A percentile compares a stretch with the other conserved stretches of the same genome.
Evolutionary conservation across 441 rosid species (phyloP).

Genomic region (Adansonia madagascariensis): DNA sequence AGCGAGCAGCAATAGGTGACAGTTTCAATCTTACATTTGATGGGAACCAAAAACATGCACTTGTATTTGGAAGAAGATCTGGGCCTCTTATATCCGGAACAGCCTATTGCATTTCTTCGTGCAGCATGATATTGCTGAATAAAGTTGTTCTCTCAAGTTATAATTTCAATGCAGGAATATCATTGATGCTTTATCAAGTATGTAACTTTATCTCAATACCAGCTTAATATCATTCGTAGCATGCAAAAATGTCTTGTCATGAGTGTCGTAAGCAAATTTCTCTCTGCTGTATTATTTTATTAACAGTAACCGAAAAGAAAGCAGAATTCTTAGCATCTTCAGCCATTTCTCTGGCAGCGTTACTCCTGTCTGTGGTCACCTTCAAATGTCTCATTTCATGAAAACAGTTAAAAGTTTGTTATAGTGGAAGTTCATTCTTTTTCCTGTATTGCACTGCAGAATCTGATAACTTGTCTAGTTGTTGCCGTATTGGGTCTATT

Average conservation of each 20-base stretch:
- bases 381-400: background rate
- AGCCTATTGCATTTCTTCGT: conserved; percentile 88
- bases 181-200: conserved; percentile 92
- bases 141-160: conserved; percentile 78
- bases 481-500: conserved; percentile 56
- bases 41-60: conserved; percentile 53
- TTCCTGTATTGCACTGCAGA: conserved; percentile 52
- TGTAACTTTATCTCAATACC: conserved; percentile 15
- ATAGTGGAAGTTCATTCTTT: conserved; percentile 17
- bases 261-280: conserved; percentile 1
- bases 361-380: background rate
- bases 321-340: conserved; percentile 5
- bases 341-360: background rate
- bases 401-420: background rate
- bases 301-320: background rate
- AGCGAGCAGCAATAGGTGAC: conserved; percentile 34
- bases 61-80: conserved; percentile 47
- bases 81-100: conserved; percentile 85
- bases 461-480: conserved; percentile 67
- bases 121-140: conserved; percentile 88
- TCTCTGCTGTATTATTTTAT: conserved; percentile 6
- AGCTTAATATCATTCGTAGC: background rate
- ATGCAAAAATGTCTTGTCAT: background rate
- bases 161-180: conserved; percentile 74
- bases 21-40: conserved; percentile 32